Evolutionary conservation across 306 rosid species (phyloP).

Genomic region (Dryas octopetala): DNA sequence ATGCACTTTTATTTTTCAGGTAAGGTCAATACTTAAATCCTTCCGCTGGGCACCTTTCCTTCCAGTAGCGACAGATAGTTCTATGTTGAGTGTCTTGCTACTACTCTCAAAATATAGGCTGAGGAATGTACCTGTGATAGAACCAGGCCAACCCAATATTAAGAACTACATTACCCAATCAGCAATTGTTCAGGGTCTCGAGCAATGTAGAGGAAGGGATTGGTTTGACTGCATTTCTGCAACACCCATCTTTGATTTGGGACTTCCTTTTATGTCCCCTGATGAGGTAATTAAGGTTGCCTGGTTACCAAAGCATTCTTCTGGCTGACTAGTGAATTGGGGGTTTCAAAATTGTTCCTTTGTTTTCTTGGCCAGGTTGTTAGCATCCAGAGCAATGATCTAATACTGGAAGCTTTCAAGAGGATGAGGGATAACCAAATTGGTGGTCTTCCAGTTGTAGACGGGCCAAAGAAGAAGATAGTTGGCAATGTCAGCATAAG

Average conservation of each 20-base stretch:
- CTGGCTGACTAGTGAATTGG: conserved; percentile 13
- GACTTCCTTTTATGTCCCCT: conserved; percentile 83
- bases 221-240: conserved; percentile 82
- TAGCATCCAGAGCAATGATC: conserved; percentile 55
- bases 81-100: conserved; percentile 77
- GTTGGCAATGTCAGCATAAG: conserved; percentile 75
- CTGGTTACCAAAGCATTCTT: background rate
- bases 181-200: conserved; percentile 87
- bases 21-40: conserved; percentile 59
- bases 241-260: conserved; percentile 60
- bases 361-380: conserved; percentile 50
- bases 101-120: conserved; percentile 88
- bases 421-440: conserved; percentile 71
- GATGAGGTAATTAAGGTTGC: conserved; percentile 44
- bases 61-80: conserved; percentile 61
- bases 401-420: conserved; percentile 92
- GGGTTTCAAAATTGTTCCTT: conserved; percentile 11
- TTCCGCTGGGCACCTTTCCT: conserved; percentile 82
- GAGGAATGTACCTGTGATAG: conserved; percentile 86
- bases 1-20: conserved; percentile 54
- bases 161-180: conserved; percentile 86
- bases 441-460: conserved; percentile 81
- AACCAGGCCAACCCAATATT: conserved; percentile 65
- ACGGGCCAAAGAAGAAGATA: conserved; percentile 62
- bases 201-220: conserved; percentile 74